These are phyloP conservation scores for Lactifluus piperatus DNA, from an alignment of 768 basidiomycete species.

Conservation along the genomic window DNA sequence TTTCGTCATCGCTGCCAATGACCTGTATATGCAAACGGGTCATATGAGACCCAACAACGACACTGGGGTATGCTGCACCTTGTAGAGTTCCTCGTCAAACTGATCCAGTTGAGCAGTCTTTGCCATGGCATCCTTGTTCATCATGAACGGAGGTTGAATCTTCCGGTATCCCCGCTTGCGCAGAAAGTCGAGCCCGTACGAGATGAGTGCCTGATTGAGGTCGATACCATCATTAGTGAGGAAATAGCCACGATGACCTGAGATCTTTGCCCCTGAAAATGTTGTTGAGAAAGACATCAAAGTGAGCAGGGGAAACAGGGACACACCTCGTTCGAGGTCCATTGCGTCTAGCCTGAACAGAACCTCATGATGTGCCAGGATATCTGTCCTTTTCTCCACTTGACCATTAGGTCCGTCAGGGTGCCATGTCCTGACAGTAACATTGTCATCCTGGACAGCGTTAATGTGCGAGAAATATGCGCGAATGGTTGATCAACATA, in stretches of 20 bases:
- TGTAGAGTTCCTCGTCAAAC: slow-evolving; percentile 98
- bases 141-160: slow-evolving; percentile 95
- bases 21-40: slow-evolving; percentile 40
- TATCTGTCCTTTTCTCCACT: slow-evolving; percentile 60
- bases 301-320: not conserved
- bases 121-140: slow-evolving; percentile 95
- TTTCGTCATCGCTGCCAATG: slow-evolving; percentile 86
- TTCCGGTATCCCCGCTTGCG: slow-evolving; percentile 80
- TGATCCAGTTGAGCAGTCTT: slow-evolving; percentile 98
- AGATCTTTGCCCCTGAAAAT: slow-evolving; percentile 71
- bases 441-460: slow-evolving; percentile 78
- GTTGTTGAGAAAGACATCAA: slow-evolving; percentile 1
- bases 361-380: slow-evolving; percentile 98
- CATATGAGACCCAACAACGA: not conserved
- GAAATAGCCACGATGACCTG: slow-evolving; percentile 96
- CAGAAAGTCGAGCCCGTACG: slow-evolving; percentile 91
- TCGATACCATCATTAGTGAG: slow-evolving; percentile 93
- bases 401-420: slow-evolving; percentile 68
- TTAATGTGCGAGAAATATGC: not conserved
- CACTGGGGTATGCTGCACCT: slow-evolving; percentile 39
- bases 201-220: slow-evolving; percentile 92
- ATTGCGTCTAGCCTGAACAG: slow-evolving; percentile 88
- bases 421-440: slow-evolving; percentile 73
- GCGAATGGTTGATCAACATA: slow-evolving; percentile 27
- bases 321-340: slow-evolving; percentile 90